A percentile compares a stretch with the other conserved stretches of the same genome.
Evolutionary conservation across 495 filamentous ascomycete species (phyloP).

Genomic region (Cudoniella acicularis): DNA sequence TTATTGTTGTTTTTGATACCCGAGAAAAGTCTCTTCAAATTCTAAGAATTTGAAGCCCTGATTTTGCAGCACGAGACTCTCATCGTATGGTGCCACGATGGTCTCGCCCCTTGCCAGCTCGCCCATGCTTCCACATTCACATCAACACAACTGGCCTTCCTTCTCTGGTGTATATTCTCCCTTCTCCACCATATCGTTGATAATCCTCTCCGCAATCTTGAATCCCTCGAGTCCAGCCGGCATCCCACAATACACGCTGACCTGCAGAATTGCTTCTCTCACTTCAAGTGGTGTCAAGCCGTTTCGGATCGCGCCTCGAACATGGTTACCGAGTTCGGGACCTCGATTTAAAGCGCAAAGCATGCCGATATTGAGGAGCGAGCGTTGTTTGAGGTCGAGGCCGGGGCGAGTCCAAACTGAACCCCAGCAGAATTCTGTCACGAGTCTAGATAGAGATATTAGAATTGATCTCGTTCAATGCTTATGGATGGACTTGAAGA

Average conservation of each 20-base stretch:
- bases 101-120: too few relatives aligned
- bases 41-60: too few relatives aligned
- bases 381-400: conserved; percentile 49
- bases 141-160: too few relatives aligned
- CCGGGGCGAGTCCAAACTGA: conserved; percentile 51
- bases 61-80: too few relatives aligned
- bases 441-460: too few relatives aligned
- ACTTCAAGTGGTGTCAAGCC: conserved; percentile 51
- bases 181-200: conserved; percentile 36
- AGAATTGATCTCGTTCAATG: too few relatives aligned
- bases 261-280: conserved; percentile 50
- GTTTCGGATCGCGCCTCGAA: conserved; percentile 51
- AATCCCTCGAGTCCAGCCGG: conserved; percentile 55
- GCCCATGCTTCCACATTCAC: too few relatives aligned
- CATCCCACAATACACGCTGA: conserved; percentile 51
- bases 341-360: conserved; percentile 48
- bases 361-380: conserved; percentile 52
- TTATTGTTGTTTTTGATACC: too few relatives aligned
- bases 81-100: too few relatives aligned
- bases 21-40: too few relatives aligned
- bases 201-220: conserved; percentile 34
- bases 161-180: conserved; percentile 31
- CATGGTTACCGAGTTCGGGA: conserved; percentile 50
- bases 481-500: too few relatives aligned
- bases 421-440: conserved; percentile 43